Conservation (phyloP, 257 asterid species). For the Vinca minor region DNA sequence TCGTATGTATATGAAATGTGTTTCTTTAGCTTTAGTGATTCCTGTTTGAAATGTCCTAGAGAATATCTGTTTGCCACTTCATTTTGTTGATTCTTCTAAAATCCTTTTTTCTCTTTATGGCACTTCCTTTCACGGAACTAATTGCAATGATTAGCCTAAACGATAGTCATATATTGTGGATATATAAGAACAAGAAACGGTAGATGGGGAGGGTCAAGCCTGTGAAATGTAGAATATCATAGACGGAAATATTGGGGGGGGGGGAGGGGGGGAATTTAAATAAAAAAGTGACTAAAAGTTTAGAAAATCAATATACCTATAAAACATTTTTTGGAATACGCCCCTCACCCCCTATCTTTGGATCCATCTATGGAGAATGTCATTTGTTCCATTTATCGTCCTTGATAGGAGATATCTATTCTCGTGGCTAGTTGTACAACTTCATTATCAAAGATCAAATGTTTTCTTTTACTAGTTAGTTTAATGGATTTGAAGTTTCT, state of each 20-base stretch:
- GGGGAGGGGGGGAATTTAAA: too few species aligned
- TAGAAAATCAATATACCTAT: too few species aligned
- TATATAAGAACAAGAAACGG: not conserved
- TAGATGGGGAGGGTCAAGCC: not conserved
- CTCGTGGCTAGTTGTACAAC: not conserved
- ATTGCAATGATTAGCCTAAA: not conserved
- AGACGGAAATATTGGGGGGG: too few species aligned
- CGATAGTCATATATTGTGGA: not conserved
- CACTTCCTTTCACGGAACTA: not conserved
- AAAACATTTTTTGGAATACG: too few species aligned
- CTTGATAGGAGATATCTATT: not conserved
- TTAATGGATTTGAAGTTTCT: not conserved
- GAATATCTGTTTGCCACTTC: slow-evolving; percentile 1
- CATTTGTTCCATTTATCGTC: not conserved
- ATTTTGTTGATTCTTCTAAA: not conserved
- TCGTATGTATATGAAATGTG: not conserved
- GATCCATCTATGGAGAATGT: slow-evolving; percentile 1
- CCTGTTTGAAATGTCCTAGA: not conserved
- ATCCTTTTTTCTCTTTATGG: not conserved
- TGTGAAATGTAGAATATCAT: not conserved
- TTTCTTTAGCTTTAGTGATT: not conserved
- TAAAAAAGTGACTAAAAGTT: too few species aligned
- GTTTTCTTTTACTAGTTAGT: not conserved
- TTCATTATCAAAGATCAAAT: not conserved
- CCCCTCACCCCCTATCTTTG: too few species aligned